Base-by-base conservation (phyloP, 345 rosid species). In the Orychophragmus violaceus region DNA sequence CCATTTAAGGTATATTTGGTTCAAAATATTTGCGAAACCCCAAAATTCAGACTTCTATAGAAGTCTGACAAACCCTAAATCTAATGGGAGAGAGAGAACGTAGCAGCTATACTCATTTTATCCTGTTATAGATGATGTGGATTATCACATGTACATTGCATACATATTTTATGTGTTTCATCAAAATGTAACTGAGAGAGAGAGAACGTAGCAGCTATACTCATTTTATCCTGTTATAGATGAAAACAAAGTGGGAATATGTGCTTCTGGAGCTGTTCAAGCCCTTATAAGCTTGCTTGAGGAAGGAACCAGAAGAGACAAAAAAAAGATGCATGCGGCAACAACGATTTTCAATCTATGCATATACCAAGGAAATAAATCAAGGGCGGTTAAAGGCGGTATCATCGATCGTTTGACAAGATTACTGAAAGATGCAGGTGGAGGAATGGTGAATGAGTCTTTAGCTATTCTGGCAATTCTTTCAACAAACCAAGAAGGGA, bases 171-270 rank as follows among this genome's bases (percentile, higher is more conserved):
- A n/a, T n/a, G n/a, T n/a, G n/a, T n/a, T n/a, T n/a, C n/a, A n/a
- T n/a, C n/a, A n/a, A n/a, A n/a, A n/a, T n/a, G n/a, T n/a, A n/a
- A n/a, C n/a, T n/a, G n/a, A n/a, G n/a, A n/a, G n/a, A n/a, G 97
- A 77, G 99, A 94, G 80, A 94, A 94, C 62, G 99, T 97, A 13
- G 99, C 97, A 1, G 97, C 97, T 7, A 91, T 96, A 8, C 96
- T 94, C 76, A 94, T 97, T 76, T 80, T 90, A 72, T 94, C 99
- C 99, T 5, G 96, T 94, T 44, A 18, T 94, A n/a, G 99, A 94
- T 60, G 97, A 91, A 72, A 94, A 90, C 78, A 94, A 94, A 82
- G 96, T 94, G 51, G 83, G 95, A 0, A 94, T 88, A 55, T 97
- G 99, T 52, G 95, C 91, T 44, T 97, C 97, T 5, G 99, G 96